Base-by-base conservation (phyloP, 371 early-diverging fungal species). In the Mortierella sp. region DNA sequence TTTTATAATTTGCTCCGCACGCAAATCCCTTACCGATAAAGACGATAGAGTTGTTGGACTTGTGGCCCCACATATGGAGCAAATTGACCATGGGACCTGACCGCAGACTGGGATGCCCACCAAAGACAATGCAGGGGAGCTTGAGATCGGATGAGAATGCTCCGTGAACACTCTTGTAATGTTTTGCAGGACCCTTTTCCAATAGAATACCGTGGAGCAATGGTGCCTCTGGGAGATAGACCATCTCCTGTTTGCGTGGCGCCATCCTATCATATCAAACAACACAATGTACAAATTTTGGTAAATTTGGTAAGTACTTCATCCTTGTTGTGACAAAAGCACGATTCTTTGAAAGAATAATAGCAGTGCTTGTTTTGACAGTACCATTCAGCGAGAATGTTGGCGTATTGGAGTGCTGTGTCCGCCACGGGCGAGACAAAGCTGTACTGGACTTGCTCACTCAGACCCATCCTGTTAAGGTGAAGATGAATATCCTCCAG, bases 331-430 rank as follows among this genome's bases (percentile, higher is more conserved):
- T n/a, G n/a, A n/a, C n/a, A n/a, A n/a, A n/a, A n/a, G n/a, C n/a
- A n/a, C n/a, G n/a, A n/a, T n/a, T n/a, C n/a, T n/a, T n/a, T n/a
- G n/a, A n/a, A n/a, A n/a, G 63, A 34, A 29, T 16, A 24, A 40
- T 40, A 7, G 7, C 24, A 37, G 40, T 61, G 48, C 43, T 22
- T 26, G 19, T 6, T 40, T 71, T 29, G 53, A 48, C 47, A 68
- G 65, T 88, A 92, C 96, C 97, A 96, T 90, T 96, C 96, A 41
- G 95, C 95, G 74, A 94, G 90, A 74, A 96, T 96, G 79, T 94
- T 95, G 14, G 96, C 94, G 75, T 94, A 94, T 77, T 95, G 92
- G 14, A 96, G 84, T 13, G 96, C 93, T 39, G 88, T 89, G 43
- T 95, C 92, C 1, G 95, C 96, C 11, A 95, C 88, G 0, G 95